phyloP scores from a whole-genome alignment of 1,139 yeast species.

The Lodderomyces parapsilosis region DNA sequence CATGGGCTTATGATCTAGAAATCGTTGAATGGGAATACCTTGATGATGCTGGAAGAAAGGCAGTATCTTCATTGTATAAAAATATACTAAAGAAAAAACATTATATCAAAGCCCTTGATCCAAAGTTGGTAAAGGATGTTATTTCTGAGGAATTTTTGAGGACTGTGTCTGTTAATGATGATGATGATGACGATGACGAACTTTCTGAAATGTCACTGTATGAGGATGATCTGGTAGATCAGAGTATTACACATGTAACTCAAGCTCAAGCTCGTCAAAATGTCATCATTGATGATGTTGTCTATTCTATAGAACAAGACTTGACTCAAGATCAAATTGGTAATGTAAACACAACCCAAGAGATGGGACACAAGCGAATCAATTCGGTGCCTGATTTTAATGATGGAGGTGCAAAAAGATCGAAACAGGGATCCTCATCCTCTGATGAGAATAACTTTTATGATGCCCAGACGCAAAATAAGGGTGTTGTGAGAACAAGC shows the following conservation, averaged over 20 bases:
- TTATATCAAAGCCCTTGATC: not conserved
- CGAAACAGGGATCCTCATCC: not conserved
- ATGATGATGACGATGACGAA: not conserved
- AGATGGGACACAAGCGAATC: not conserved
- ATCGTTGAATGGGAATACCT: conserved; percentile 5
- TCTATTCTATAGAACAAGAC: not conserved
- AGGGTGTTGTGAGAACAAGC: not conserved
- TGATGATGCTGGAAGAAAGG: not conserved
- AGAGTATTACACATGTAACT: not conserved
- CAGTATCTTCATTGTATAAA: not conserved
- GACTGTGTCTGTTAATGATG: not conserved
- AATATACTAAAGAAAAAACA: conserved; percentile 3
- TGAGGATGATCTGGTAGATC: not conserved
- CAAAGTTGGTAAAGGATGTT: not conserved
- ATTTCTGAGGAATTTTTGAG: not conserved
- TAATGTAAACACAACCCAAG: no score
- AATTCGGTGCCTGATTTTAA: not conserved
- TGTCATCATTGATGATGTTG: not conserved
- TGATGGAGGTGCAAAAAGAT: not conserved
- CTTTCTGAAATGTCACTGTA: not conserved
- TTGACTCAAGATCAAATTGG: not conserved
- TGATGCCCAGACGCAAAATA: not conserved
- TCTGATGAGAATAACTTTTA: not conserved
- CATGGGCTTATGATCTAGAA: conserved; percentile 11
- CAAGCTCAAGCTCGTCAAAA: not conserved